Evolutionary conservation across 257 asterid species (phyloP).

Genomic region (Nicotiana benthamiana): DNA sequence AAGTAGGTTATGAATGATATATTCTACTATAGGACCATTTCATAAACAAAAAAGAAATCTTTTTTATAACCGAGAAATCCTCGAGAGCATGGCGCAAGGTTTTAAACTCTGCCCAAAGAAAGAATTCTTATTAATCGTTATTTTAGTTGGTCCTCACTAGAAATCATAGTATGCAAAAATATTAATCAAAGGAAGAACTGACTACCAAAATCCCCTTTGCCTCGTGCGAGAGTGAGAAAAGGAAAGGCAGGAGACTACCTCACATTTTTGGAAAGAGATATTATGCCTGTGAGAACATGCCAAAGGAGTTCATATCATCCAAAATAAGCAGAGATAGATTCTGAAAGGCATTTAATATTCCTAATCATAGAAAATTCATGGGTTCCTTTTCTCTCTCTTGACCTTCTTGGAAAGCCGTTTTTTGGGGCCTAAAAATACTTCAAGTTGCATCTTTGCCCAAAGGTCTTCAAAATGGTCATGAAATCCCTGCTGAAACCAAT

Average conservation of each 20-base stretch:
- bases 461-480: slow-evolving; percentile 31
- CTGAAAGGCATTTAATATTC: not conserved
- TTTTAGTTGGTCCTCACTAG: not conserved
- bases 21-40: not conserved
- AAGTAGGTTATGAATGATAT: not conserved
- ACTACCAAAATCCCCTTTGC: not conserved
- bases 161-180: not conserved
- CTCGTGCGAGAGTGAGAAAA: not conserved
- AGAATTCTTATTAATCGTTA: not conserved
- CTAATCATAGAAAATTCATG: not conserved
- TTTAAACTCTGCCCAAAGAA: not conserved
- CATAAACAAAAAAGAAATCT: not conserved
- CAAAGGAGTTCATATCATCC: not conserved
- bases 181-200: not conserved
- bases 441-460: slow-evolving; percentile 46
- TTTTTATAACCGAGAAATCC: no score
- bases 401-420: slow-evolving; percentile 26
- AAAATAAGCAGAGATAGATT: not conserved
- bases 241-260: slow-evolving; percentile 7
- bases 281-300: not conserved
- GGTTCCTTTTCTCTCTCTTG: slow-evolving; percentile 26
- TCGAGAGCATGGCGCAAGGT: no score
- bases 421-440: slow-evolving; percentile 28
- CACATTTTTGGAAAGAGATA: not conserved
- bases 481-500: slow-evolving; percentile 71